phyloP scores from a whole-genome alignment of 768 basidiomycete species.

The Phaeotremella fagi region DNA sequence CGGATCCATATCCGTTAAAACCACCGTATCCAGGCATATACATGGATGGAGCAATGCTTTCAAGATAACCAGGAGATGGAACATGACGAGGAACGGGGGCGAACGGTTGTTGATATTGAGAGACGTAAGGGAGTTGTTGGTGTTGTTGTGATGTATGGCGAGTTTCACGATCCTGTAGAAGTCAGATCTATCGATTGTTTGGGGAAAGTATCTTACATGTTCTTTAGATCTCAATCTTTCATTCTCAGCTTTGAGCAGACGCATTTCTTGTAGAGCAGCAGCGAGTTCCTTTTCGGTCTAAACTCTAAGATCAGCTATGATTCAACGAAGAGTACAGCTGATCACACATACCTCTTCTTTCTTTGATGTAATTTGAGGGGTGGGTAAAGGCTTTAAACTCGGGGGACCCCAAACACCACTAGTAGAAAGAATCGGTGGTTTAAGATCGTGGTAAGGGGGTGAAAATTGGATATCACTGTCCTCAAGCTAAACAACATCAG shows the following conservation, averaged over 20 bases:
- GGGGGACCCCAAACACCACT: conserved; percentile 31
- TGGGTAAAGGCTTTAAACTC: background rate
- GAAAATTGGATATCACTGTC: too few species aligned
- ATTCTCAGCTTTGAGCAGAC: conserved; percentile 29
- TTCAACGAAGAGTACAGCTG: background rate
- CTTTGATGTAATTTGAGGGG: too few species aligned
- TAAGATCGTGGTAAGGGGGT: background rate
- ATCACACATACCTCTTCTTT: background rate
- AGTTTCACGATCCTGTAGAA: too few species aligned
- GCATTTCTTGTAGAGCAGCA: conserved; percentile 17
- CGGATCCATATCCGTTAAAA: too few species aligned
- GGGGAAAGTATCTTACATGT: too few species aligned
- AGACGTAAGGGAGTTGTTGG: too few species aligned
- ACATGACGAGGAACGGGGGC: too few species aligned
- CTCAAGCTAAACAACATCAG: too few species aligned
- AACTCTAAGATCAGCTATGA: background rate
- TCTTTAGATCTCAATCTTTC: conserved; percentile 11
- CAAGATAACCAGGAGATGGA: background rate
- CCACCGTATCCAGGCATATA: background rate
- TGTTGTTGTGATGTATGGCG: too few species aligned
- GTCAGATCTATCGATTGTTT: too few species aligned
- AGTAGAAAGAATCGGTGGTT: background rate
- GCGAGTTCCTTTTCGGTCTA: conserved; percentile 13
- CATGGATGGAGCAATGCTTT: background rate
- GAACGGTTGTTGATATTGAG: too few species aligned